Conservation (phyloP, 140 eudicot genomes). For the Senecio squalidus region DNA sequence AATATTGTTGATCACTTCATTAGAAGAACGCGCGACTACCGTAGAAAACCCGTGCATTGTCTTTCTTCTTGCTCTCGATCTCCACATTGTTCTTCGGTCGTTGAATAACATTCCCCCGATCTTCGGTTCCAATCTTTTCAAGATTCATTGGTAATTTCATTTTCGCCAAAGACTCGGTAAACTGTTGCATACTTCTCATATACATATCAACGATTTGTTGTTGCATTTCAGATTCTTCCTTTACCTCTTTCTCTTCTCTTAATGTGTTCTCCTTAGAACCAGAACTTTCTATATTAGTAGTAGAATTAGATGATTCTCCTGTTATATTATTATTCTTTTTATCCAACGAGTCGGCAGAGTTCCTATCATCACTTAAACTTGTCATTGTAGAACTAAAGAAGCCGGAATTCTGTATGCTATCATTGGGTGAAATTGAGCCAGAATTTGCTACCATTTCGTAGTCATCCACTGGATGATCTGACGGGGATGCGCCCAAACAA, state of each 20-base stretch:
- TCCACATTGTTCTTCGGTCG: constrained; percentile 25
- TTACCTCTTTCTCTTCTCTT: constrained; percentile 21
- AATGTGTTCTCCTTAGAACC: constrained; percentile 19
- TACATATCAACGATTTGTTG: constrained; percentile 87
- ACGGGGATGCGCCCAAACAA: constrained; percentile 37
- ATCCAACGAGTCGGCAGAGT: constrained; percentile 54
- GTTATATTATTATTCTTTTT: constrained; percentile 26
- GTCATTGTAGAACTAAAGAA: constrained; percentile 69
- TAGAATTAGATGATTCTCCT: constrained; percentile 24
- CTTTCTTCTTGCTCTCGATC: constrained; percentile 49
- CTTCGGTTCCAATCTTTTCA: constrained; percentile 29
- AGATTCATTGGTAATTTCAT: constrained; percentile 90
- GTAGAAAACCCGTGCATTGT: constrained; percentile 64
- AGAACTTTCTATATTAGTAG: constrained; percentile 24
- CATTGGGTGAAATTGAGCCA: constrained; percentile 44
- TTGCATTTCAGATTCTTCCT: constrained; percentile 71
- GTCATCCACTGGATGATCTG: constrained; percentile 34
- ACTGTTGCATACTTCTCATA: constrained; percentile 92
- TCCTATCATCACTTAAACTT: constrained; percentile 61
- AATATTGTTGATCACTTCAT: neutral
- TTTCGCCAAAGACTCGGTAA: constrained; percentile 65
- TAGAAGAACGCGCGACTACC: constrained; percentile 91
- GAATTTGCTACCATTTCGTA: constrained; percentile 53
- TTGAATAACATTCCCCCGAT: constrained; percentile 29
- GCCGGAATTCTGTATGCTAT: constrained; percentile 49